These are phyloP conservation scores for Mycena metata DNA, from an alignment of 768 basidiomycete genomes.

Conservation along the genomic window DNA sequence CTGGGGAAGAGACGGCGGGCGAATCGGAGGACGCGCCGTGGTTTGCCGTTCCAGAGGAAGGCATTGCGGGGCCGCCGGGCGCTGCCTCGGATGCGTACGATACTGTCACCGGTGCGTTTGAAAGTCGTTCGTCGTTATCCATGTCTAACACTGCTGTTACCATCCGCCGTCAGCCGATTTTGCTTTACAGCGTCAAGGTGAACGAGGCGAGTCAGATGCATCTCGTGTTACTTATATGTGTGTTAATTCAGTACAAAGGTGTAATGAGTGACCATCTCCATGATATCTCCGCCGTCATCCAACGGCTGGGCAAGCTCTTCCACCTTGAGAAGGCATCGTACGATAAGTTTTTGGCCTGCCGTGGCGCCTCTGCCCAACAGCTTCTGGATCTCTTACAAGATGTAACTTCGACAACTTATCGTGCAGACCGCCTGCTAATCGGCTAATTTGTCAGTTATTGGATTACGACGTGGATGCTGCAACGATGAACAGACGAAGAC, in stretches of 20 bases:
- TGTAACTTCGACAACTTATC: not conserved
- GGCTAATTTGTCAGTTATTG: slow-evolving; percentile 13
- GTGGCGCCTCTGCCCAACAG: slow-evolving; percentile 12
- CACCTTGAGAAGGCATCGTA: not conserved
- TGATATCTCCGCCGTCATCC: too few species aligned
- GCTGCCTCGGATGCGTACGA: slow-evolving; percentile 59
- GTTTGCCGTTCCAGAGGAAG: slow-evolving; percentile 56
- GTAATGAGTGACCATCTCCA: too few species aligned
- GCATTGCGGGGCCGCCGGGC: slow-evolving; percentile 46
- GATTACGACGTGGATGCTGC: slow-evolving; percentile 18
- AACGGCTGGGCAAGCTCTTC: too few species aligned
- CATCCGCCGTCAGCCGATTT: too few species aligned
- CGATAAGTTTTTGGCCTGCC: slow-evolving; percentile 8
- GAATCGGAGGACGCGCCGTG: slow-evolving; percentile 56
- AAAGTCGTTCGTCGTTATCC: too few species aligned
- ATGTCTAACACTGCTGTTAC: too few species aligned
- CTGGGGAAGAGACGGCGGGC: slow-evolving; percentile 85
- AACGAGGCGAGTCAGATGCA: too few species aligned
- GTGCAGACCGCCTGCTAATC: not conserved
- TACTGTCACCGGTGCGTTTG: too few species aligned
- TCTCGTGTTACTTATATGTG: too few species aligned
- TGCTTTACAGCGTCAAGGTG: too few species aligned
- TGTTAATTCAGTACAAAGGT: too few species aligned
- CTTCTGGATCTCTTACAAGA: slow-evolving; percentile 32
- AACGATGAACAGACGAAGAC: not conserved